Base-by-base conservation (phyloP, 2,329 filamentous ascomycete species). In the Cytospora paraplurivora region DNA sequence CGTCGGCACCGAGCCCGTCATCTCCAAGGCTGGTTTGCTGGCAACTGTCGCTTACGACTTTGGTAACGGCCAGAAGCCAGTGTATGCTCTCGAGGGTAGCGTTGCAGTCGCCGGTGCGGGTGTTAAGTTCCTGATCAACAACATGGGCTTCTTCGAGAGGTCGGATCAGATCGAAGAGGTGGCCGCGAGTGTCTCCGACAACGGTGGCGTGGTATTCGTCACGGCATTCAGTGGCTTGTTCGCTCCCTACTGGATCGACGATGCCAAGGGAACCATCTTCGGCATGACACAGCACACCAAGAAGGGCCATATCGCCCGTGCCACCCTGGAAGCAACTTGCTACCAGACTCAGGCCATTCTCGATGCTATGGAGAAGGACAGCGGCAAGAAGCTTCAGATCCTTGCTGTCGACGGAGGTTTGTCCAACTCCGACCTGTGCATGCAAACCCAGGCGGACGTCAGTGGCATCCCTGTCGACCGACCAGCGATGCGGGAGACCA, bases 171-270 rank as follows among this genome's bases (percentile, higher is more conserved):
- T 86, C 61, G 82, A 78, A 27, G 75, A 78, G 58, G 75, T 87
- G 37, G 84, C 83, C 35, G 76, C 78, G 70, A 80, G 78, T 0
- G 83, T 86, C 8, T 70, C 78, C 2, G 89, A 96, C 74, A 96
- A 90, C 66, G 93, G 92, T 62, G 93, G 93, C 8, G 89, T 93
- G 61, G 86, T 93, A 19, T 88, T 97, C 71, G 93, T 97, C 65
- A 96, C 93, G 3, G 93, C 93, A 1, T 97, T 97, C 74, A 93
- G 89, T 75, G 93, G 93, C 60, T 83, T 97, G 3, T 96, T 96
- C 73, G 93, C 93, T 1, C 93, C 93, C 0, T 96, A 97, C 76
- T 97, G 93, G 93, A 94, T 96, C 66, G 92, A 96, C 73, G 91
- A 96, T 76, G 92, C 92, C 21, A 90, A 93, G 74, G 93, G 93